A percentile compares a stretch with the other conserved stretches of the same genome.
Evolutionary conservation across 139 green algal species (phyloP).

Genomic region (Micractinium sp.): DNA sequence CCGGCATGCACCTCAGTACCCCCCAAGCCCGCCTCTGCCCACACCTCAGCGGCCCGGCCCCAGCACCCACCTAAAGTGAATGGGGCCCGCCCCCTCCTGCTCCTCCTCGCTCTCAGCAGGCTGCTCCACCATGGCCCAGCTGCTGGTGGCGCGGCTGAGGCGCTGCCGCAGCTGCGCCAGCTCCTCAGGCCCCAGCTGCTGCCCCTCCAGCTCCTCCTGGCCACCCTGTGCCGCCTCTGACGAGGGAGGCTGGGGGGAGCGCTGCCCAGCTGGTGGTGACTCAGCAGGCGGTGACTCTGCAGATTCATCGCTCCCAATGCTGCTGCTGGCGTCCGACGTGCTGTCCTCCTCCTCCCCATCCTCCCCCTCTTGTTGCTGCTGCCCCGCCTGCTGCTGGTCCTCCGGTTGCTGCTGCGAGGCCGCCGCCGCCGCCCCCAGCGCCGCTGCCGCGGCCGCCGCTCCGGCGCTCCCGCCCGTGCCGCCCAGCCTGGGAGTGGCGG

Average conservation of each 20-base stretch:
- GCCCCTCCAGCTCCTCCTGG: not conserved
- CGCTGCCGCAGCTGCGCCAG: conserved; percentile 16
- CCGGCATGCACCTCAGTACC: too few relatives aligned
- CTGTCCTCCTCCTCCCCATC: not conserved
- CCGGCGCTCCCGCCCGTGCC: not conserved
- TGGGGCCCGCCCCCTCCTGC: conserved; percentile 31
- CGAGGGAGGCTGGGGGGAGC: not conserved
- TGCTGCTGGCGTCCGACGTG: not conserved
- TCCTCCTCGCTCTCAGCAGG: conserved; percentile 2
- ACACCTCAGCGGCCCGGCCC: too few relatives aligned
- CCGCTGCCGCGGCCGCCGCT: not conserved
- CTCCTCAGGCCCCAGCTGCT: not conserved
- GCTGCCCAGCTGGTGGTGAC: not conserved
- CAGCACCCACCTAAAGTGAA: conserved; percentile 29
- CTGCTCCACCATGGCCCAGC: not conserved
- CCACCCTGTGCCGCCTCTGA: not conserved
- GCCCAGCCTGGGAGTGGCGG: not conserved
- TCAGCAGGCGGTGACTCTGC: not conserved
- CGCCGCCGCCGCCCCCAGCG: not conserved
- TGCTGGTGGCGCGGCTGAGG: conserved; percentile 8
- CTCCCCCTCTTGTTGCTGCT: not conserved
- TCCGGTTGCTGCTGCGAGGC: too few relatives aligned
- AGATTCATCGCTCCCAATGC: not conserved
- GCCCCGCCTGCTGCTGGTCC: not conserved
- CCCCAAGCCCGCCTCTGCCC: too few relatives aligned